Base-by-base conservation (phyloP, 768 basidiomycete genomes). In the Hirschioporus abietinus region DNA sequence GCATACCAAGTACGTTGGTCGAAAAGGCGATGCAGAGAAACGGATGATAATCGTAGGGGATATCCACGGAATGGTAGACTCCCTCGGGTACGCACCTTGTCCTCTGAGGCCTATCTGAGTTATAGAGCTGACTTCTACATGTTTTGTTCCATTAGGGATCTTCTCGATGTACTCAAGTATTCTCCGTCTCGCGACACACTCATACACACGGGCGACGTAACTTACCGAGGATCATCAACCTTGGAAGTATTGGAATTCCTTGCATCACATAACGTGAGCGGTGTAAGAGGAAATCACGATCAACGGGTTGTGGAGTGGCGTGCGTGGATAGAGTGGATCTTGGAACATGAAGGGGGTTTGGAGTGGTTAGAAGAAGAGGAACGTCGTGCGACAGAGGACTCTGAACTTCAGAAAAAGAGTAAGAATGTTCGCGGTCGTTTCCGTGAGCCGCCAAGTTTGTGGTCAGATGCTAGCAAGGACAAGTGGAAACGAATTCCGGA, bases 221-320 rank as follows among this genome's bases (percentile, higher is more conserved):
- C 92, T 20, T 80, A 90, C 24, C 96, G 91, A 75, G 90, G 88
- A 5, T 74, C 82, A 0, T 82, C 83, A n/a, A 90, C 91, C 0
- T 75, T 89, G 67, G 79, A 83, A 7, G 81, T 91, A 23, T 77
- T 96, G 9, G 76, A 80, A 7, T 92, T 84, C 75, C 82, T 97
- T 82, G 77, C 87, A 1, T 72, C 77, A 9, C 74, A 89, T 71
- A 84, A 86, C 63, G 80, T 93, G 58, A 83, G 83, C 25, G 95
- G 94, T 18, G 93, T 97, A 2, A 86, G 96, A 34, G 96, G 96
- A 0, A 99, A 99, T 74, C 93, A 98, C 73, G 96, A 99, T 78
- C 94, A 98, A 76, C 84, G 84, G 68, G 86, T 95, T 59, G 83
- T 98, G 60, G 91, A 96, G 77, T 97, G 96, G 96, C 82, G 88